Evolutionary conservation across 1,284 basidiomycete species (phyloP), one percentile per base, ranked within the genome.

Genomic region (Sparassis latifolia): DNA sequence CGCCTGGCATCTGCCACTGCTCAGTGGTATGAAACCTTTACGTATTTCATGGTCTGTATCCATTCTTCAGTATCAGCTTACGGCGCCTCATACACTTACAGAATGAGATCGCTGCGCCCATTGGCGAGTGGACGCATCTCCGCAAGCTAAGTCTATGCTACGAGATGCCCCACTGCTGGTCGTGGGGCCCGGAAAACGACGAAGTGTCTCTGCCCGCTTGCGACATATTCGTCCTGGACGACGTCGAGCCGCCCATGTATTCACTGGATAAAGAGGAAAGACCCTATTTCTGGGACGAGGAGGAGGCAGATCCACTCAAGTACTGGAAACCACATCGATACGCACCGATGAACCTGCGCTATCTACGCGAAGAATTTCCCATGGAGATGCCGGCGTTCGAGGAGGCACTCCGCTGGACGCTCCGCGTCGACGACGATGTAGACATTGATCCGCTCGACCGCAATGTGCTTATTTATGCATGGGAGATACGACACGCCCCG

Each of bases 121-220:
- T 52, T 3, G 9, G 20, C 9, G 39, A 45, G 10, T 54, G 52
- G 50, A 49, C 3, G 12, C n/a, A 39, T 27, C 43, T 56, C 10
- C 52, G 52, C 12, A 54, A 52, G 44, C 44, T 56, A 5, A 27
- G 52, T 9, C 12, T 55, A 20, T 33, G 40, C 12, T 55, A 20
- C 12, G 35, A 37, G 10, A 42, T 44, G 5, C 44, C 27, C 30
- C 7, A 33, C 28, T 33, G 10, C 12, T 32, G 41, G 3, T 7
- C 29, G 5, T 42, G 44, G 45, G 29, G 33, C 31, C 35, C 35
- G 32, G 45, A 45, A 31, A 31, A 37, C 10, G 27, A n/a, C 10
- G 3, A 31, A 29, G n/a, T 3, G 27, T n/a, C 12, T 29, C 6
- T 41, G 39, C 49, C 33, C 5, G 7, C 9, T 33, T n/a, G n/a